Evolutionary conservation across 2,329 filamentous ascomycete species (phyloP), one percentile per base, ranked within the genome.

Genomic region (Penicillium paneum): DNA sequence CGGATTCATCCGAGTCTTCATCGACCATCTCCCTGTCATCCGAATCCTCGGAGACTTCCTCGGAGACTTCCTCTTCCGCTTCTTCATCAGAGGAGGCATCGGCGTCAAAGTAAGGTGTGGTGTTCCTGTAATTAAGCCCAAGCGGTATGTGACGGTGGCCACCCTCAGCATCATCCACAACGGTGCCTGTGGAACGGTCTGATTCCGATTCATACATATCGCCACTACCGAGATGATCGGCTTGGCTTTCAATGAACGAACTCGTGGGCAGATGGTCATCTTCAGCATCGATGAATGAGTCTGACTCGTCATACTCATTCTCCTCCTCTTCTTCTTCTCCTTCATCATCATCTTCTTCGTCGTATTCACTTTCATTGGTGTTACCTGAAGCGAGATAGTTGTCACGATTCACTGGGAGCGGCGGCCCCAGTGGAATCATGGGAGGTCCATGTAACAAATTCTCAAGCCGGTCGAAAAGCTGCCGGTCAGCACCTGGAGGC

Each of bases 231-330:
- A 43, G 17, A 15, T 7, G 38, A 28, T 38, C 15, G 12, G 8
- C 47, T 28, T 43, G 5, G 13, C 5, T 26, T 19, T 34, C 43
- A 34, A 53, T 11, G 36, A 49, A 49, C 1, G 50, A 53, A 48
- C 50, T 49, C 11, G 36, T 53, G 24, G 50, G 50, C n/a, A 31
- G 35, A n/a, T 26, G 26, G 24, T 62, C 54, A 32, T 65, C 52
- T 39, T 65, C 67, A 21, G 73, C 67, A 40, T 71, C 69, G 49
- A 72, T 72, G 42, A 72, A 73, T 8, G 69, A 70, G 49, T 69
- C 69, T 63, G 64, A 64, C 28, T 73, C 68, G 28, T 63, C 62
- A 42, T 70, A 66, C n/a, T 70, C 66, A 12, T 58, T 58, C 26
- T 64, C 60, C 8, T 66, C 67, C 11, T 66, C 64, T 3, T 58